These are phyloP conservation scores for Monascus ruber DNA, from an alignment of 2,329 filamentous ascomycete species.

Conservation along the genomic window DNA sequence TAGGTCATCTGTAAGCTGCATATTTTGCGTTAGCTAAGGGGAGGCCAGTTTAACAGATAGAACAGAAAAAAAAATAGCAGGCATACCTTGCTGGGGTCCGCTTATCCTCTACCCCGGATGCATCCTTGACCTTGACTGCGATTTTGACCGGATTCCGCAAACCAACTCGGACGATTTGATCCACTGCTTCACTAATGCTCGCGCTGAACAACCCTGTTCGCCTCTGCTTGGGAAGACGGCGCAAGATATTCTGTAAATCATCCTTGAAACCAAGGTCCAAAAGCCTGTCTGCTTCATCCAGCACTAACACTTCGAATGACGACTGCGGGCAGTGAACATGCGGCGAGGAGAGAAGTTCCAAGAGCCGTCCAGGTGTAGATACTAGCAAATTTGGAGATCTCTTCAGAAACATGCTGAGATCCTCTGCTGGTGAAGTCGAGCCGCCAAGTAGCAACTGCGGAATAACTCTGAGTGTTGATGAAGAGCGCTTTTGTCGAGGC, in stretches of 20 bases:
- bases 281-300: slow-evolving; percentile 89
- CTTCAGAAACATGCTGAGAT: slow-evolving; percentile 73
- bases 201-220: slow-evolving; percentile 91
- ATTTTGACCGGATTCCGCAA: slow-evolving; percentile 91
- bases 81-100: slow-evolving; percentile 64
- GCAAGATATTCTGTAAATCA: slow-evolving; percentile 75
- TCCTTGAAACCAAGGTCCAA: slow-evolving; percentile 91
- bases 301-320: slow-evolving; percentile 80
- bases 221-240: slow-evolving; percentile 78
- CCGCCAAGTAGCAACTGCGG: slow-evolving; percentile 85
- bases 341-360: slow-evolving; percentile 75
- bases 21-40: not conserved
- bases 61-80: not conserved
- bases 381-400: slow-evolving; percentile 80
- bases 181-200: slow-evolving; percentile 88
- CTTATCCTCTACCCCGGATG: slow-evolving; percentile 64
- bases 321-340: slow-evolving; percentile 81
- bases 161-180: slow-evolving; percentile 84
- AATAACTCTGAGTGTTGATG: slow-evolving; percentile 50
- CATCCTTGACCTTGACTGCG: slow-evolving; percentile 78
- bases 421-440: slow-evolving; percentile 69
- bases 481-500: slow-evolving; percentile 26
- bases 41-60: not conserved
- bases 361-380: slow-evolving; percentile 77
- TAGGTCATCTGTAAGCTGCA: slow-evolving; percentile 77